Conservation (phyloP, 805 yeast genomes). For the Yarrowia keelungensis region DNA sequence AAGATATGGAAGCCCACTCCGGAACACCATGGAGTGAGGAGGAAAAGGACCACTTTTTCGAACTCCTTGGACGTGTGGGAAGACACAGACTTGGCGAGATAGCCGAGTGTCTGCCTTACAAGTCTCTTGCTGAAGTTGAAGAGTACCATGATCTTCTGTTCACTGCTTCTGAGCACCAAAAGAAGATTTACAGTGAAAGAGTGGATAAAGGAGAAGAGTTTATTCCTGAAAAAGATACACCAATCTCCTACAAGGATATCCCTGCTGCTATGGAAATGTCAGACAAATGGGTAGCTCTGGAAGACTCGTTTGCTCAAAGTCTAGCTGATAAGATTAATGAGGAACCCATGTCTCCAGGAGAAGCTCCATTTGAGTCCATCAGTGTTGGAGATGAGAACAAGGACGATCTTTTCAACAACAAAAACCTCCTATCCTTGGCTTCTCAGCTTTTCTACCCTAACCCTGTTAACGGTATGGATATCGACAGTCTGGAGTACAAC, state of each 20-base stretch:
- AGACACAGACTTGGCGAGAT: slow-evolving; percentile 44
- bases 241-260: slow-evolving; percentile 40
- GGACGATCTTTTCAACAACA: not conserved
- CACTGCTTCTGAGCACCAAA: slow-evolving; percentile 30
- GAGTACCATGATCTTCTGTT: slow-evolving; percentile 44
- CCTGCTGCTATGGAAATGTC: slow-evolving; percentile 46
- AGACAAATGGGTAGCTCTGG: slow-evolving; percentile 43
- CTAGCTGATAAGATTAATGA: not conserved
- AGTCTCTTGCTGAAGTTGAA: slow-evolving; percentile 44
- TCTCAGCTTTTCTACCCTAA: not conserved
- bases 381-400: not conserved
- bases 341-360: not conserved
- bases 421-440: not conserved
- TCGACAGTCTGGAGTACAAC: slow-evolving; percentile 13
- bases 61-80: slow-evolving; percentile 43
- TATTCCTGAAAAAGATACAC: not conserved
- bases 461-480: slow-evolving; percentile 15
- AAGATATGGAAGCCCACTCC: not conserved
- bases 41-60: slow-evolving; percentile 45
- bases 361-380: not conserved
- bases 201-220: slow-evolving; percentile 1
- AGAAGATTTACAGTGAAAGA: not conserved
- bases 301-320: slow-evolving; percentile 21
- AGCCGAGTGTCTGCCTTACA: slow-evolving; percentile 43
- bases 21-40: not conserved